phyloP scores from a whole-genome alignment of 257 asterid genomes.

The Capsicum pubescens region DNA sequence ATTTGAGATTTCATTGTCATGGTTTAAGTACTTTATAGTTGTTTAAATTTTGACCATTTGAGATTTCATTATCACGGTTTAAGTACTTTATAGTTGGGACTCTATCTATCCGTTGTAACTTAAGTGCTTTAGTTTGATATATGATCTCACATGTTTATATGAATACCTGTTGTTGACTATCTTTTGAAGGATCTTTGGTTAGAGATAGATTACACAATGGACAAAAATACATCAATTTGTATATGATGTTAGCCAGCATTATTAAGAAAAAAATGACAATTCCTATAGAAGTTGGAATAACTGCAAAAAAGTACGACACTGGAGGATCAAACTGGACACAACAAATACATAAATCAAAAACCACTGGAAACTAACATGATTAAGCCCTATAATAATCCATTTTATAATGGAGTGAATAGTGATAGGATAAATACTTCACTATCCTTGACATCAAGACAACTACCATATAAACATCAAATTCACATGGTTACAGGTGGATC shows the following conservation, averaged over 20 bases:
- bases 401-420: neutral
- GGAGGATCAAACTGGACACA: neutral
- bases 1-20: no score
- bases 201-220: neutral
- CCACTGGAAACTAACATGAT: neutral
- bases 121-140: no score
- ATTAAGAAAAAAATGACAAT: neutral
- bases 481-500: neutral
- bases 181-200: no score
- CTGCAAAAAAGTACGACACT: neutral
- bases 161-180: no score
- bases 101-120: no score
- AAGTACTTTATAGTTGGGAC: no score
- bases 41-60: no score
- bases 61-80: no score
- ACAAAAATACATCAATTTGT: neutral
- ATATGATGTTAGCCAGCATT: neutral
- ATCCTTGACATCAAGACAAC: conserved; percentile 14
- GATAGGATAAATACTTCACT: conserved; percentile 13
- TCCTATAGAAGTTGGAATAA: neutral
- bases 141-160: no score
- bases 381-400: neutral
- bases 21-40: no score
- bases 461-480: neutral
- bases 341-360: neutral